phyloP scores from a whole-genome alignment of 768 basidiomycete genomes.

The Clitopilus hobsonii region DNA sequence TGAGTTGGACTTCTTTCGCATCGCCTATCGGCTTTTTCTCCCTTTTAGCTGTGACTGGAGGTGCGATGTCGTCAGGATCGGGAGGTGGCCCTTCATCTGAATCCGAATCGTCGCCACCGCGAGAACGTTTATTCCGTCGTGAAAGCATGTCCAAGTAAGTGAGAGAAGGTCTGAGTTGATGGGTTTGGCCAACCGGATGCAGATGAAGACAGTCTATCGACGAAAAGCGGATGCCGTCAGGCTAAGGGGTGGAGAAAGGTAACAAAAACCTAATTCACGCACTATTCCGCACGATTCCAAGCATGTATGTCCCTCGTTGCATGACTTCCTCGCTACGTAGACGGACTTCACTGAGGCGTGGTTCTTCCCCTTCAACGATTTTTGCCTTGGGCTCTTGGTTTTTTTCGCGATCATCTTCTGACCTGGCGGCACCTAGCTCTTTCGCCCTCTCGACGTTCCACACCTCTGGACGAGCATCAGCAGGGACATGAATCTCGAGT shows the following conservation, averaged over 20 bases:
- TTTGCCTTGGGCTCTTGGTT: conserved; percentile 53
- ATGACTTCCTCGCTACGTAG: conserved; percentile 69
- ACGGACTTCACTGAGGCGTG: conserved; percentile 65
- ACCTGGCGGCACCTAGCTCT: conserved; percentile 59
- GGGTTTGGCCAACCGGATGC: conserved; percentile 72
- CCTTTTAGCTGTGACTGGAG: conserved; percentile 44
- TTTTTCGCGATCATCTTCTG: conserved; percentile 76
- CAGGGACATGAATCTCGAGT: conserved; percentile 76
- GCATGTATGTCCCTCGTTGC: conserved; percentile 62
- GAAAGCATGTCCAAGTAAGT: conserved; percentile 75
- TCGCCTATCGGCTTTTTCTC: conserved; percentile 58
- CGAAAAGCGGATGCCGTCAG: conserved; percentile 8
- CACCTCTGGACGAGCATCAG: conserved; percentile 76
- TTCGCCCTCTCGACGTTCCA: conserved; percentile 72
- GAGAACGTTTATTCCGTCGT: conserved; percentile 48
- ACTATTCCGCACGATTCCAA: conserved; percentile 78
- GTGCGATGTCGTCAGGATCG: conserved; percentile 68
- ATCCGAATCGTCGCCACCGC: conserved; percentile 60
- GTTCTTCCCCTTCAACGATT: conserved; percentile 45
- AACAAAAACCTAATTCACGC: conserved; percentile 11
- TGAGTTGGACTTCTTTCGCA: conserved; percentile 72
- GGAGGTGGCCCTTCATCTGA: conserved; percentile 77
- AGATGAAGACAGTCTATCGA: conserved; percentile 63
- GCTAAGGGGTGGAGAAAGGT: conserved; percentile 1
- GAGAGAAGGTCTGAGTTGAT: conserved; percentile 79